Conservation (phyloP, 768 basidiomycete genomes). For the Mycena alexandri region DNA sequence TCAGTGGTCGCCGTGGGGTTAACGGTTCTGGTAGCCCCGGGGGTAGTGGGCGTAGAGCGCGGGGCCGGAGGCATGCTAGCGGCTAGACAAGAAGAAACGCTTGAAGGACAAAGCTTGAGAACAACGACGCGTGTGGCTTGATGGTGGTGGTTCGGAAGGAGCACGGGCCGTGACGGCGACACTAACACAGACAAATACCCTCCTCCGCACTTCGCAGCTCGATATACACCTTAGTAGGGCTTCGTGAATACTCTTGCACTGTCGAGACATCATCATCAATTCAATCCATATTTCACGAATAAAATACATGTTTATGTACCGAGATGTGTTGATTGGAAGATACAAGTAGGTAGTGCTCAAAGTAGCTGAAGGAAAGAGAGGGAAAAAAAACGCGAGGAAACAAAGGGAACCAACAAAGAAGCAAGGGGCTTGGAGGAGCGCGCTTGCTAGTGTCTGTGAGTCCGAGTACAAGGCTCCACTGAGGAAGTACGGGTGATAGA, state of each 20-base stretch:
- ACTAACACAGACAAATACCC: neutral
- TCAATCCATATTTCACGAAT: constrained; percentile 37
- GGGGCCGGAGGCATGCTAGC: constrained; percentile 15
- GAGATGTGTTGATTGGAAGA: constrained; percentile 32
- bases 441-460: constrained; percentile 31
- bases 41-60: constrained; percentile 25
- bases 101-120: neutral
- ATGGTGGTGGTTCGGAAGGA: neutral
- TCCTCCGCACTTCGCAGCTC: too few relatives aligned
- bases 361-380: constrained; percentile 22
- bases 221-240: too few relatives aligned
- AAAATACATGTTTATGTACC: constrained; percentile 37
- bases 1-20: constrained; percentile 8
- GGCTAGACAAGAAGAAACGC: neutral
- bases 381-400: neutral
- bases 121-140: constrained; percentile 10
- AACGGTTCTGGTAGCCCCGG: constrained; percentile 3
- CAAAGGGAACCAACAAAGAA: constrained; percentile 28
- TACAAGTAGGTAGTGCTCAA: constrained; percentile 25
- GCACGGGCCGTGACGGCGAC: neutral
- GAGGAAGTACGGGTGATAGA: neutral
- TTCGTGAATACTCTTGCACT: neutral
- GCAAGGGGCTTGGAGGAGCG: constrained; percentile 28
- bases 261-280: neutral
- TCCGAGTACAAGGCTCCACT: constrained; percentile 20